Evolutionary conservation across 140 eudicot species (phyloP).

Genomic region (Cichorium intybus): DNA sequence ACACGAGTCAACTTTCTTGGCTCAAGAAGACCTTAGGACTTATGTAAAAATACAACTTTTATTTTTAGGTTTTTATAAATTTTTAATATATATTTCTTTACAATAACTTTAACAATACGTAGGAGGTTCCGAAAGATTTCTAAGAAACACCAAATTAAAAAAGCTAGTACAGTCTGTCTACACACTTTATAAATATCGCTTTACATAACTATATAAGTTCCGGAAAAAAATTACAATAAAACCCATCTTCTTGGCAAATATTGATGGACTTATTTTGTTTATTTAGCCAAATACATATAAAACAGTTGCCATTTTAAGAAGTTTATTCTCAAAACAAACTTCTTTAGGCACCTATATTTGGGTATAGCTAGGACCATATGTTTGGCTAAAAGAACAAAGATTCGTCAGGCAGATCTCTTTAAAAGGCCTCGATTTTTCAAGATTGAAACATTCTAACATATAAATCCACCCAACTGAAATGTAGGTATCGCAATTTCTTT

Average conservation of each 20-base stretch:
- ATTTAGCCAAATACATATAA: not conserved
- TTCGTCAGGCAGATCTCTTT: slow-evolving; percentile 16
- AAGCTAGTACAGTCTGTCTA: too few species aligned
- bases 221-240: too few species aligned
- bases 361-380: slow-evolving; percentile 3
- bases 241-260: not conserved
- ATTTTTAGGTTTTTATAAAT: too few species aligned
- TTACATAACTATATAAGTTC: too few species aligned
- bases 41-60: too few species aligned
- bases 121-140: too few species aligned
- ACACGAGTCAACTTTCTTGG: too few species aligned
- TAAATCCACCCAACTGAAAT: slow-evolving; percentile 20
- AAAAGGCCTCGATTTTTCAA: slow-evolving; percentile 7
- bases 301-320: slow-evolving; percentile 11
- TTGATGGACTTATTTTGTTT: not conserved
- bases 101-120: too few species aligned
- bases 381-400: slow-evolving; percentile 17
- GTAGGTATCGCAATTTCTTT: slow-evolving; percentile 27
- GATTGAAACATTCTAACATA: slow-evolving; percentile 33
- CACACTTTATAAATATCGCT: too few species aligned
- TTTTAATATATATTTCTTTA: too few species aligned
- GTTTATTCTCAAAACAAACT: slow-evolving; percentile 12
- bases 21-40: too few species aligned
- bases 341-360: slow-evolving; percentile 13
- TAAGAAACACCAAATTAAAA: too few species aligned